These are phyloP conservation scores for Gnomoniopsis sp. DNA, from an alignment of 2,329 filamentous ascomycete species.

Conservation along the genomic window DNA sequence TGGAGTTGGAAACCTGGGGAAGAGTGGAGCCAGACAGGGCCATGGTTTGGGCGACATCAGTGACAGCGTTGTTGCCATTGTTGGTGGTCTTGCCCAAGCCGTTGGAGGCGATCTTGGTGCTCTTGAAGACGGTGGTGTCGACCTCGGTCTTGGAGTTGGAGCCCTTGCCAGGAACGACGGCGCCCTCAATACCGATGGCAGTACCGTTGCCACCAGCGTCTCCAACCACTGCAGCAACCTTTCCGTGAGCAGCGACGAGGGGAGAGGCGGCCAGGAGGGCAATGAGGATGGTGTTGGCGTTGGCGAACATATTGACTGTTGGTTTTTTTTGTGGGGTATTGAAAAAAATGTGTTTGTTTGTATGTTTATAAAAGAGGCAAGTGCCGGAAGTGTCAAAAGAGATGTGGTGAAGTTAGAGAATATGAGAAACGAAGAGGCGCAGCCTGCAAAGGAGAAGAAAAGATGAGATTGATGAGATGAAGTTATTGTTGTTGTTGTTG, in stretches of 20 bases:
- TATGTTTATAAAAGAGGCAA: not conserved
- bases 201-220: conserved; percentile 39
- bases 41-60: conserved; percentile 16
- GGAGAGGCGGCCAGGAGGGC: conserved; percentile 26
- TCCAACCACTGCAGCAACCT: conserved; percentile 28
- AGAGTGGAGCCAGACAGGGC: conserved; percentile 20
- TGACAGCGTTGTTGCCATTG: conserved; percentile 19
- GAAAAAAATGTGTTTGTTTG: not conserved
- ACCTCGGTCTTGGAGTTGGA: conserved; percentile 28
- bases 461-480: not conserved
- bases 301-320: conserved; percentile 25
- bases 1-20: conserved; percentile 20
- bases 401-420: not conserved
- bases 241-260: conserved; percentile 30
- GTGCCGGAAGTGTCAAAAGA: not conserved
- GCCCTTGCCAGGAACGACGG: conserved; percentile 36
- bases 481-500: conserved; percentile 1
- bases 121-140: conserved; percentile 17
- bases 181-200: conserved; percentile 38
- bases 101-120: conserved; percentile 16
- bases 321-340: not conserved
- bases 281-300: conserved; percentile 25
- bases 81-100: conserved; percentile 21
- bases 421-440: conserved; percentile 15
- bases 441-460: conserved; percentile 10